Evolutionary conservation across 257 asterid genomes (phyloP).

Genomic region (Lavandula angustifolia): DNA sequence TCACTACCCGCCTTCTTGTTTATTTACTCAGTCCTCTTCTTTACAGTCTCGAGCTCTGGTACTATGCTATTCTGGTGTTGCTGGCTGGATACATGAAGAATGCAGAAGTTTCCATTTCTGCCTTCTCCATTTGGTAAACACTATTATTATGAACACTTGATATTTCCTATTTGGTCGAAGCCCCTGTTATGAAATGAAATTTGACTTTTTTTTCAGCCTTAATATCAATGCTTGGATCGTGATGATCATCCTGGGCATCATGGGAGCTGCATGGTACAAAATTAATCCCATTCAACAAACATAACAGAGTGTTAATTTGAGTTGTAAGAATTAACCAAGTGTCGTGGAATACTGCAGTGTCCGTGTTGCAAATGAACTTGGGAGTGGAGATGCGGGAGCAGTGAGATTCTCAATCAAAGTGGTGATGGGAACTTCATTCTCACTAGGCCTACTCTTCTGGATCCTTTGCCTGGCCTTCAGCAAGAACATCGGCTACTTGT

Average conservation of each 20-base stretch:
- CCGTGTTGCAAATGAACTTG: slow-evolving; percentile 76
- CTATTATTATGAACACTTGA: too few species aligned
- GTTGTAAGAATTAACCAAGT: too few species aligned
- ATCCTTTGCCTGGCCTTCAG: slow-evolving; percentile 47
- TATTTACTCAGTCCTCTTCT: not conserved
- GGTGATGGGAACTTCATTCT: slow-evolving; percentile 39
- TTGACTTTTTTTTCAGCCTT: slow-evolving; percentile 37
- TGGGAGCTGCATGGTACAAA: slow-evolving; percentile 47
- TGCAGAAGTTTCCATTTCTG: slow-evolving; percentile 60
- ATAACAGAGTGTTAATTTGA: too few species aligned
- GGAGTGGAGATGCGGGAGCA: slow-evolving; percentile 64
- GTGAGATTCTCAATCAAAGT: slow-evolving; percentile 60
- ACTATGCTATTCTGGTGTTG: slow-evolving; percentile 54
- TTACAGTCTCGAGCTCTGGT: slow-evolving; percentile 63
- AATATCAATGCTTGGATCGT: slow-evolving; percentile 60
- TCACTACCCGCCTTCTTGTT: not conserved
- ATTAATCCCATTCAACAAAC: too few species aligned
- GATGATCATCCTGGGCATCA: slow-evolving; percentile 61
- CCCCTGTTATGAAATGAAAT: too few species aligned
- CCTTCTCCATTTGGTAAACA: slow-evolving; percentile 31
- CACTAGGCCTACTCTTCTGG: slow-evolving; percentile 45
- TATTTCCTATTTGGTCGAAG: too few species aligned
- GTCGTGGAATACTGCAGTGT: slow-evolving; percentile 40
- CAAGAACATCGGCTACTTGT: slow-evolving; percentile 46
- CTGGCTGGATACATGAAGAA: slow-evolving; percentile 65